A percentile compares a stretch with the other conserved stretches of the same genome.
Evolutionary conservation across 352 stramenopile species (phyloP).

Genomic region (Achlya hypogyna): DNA sequence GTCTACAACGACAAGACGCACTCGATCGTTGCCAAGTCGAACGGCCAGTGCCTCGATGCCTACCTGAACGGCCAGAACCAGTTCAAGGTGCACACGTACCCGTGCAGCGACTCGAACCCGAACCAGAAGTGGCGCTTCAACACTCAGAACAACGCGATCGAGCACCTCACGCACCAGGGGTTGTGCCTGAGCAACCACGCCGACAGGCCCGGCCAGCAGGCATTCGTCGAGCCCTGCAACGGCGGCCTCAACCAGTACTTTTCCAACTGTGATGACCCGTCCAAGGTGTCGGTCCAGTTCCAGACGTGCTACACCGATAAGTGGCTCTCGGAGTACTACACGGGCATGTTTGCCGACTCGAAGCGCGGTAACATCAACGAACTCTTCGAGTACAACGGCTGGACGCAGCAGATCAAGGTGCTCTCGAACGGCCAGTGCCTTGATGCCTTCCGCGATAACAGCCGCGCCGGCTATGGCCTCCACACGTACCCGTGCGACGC

Average conservation of each 20-base stretch:
- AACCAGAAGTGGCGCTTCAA: constrained; percentile 66
- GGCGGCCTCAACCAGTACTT: neutral
- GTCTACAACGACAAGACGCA: neutral
- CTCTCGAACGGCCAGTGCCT: constrained; percentile 25
- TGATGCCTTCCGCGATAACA: constrained; percentile 17
- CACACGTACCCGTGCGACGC: constrained; percentile 50
- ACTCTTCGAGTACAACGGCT: neutral
- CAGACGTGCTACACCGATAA: neutral
- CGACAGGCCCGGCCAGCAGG: neutral
- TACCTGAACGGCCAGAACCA: neutral
- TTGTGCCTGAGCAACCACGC: constrained; percentile 49
- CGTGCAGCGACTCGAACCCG: constrained; percentile 36
- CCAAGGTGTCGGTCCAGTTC: neutral
- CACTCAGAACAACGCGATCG: constrained; percentile 28
- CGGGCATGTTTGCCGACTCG: neutral
- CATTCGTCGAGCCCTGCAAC: neutral
- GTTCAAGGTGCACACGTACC: constrained; percentile 36
- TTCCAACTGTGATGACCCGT: neutral
- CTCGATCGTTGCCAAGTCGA: neutral
- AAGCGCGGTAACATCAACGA: neutral
- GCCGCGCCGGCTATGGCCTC: constrained; percentile 20
- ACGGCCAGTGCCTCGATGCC: neutral
- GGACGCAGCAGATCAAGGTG: neutral
- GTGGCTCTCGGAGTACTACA: neutral
- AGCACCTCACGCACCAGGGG: constrained; percentile 31